Evolutionary conservation across 139 green algal species (phyloP).

Genomic region (Axilococcus clingmanii): DNA sequence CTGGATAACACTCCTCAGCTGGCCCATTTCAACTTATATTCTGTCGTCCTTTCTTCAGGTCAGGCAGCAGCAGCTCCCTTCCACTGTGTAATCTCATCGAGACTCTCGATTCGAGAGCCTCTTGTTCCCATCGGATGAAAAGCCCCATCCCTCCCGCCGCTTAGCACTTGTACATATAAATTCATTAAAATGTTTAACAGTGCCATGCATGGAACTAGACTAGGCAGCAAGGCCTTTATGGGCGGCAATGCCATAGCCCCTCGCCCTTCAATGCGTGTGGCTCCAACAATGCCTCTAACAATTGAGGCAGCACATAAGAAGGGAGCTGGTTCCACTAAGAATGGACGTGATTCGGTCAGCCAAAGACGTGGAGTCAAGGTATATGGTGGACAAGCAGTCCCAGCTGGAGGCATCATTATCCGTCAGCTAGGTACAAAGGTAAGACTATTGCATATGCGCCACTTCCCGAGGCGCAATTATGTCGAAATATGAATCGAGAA

Average conservation of each 20-base stretch:
- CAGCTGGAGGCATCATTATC: constrained; percentile 92
- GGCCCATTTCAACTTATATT: too few species aligned
- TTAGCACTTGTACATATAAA: too few species aligned
- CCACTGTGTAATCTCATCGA: too few species aligned
- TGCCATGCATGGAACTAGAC: constrained; percentile 8
- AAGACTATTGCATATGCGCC: not conserved
- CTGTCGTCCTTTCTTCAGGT: too few species aligned
- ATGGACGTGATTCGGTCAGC: constrained; percentile 87
- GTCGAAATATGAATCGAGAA: too few species aligned
- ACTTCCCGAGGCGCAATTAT: too few species aligned
- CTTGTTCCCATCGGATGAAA: too few species aligned
- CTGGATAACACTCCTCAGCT: too few species aligned
- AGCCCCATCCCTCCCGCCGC: too few species aligned
- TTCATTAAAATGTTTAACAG: constrained; percentile 17
- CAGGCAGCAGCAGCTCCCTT: too few species aligned
- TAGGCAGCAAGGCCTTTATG: constrained; percentile 5
- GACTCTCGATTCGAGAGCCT: too few species aligned
- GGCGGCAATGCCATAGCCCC: not conserved
- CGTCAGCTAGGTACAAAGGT: constrained; percentile 83
- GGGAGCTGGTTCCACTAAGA: constrained; percentile 90
- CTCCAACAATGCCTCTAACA: constrained; percentile 4
- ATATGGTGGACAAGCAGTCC: constrained; percentile 87
- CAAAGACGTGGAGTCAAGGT: constrained; percentile 92
- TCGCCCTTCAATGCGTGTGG: not conserved
- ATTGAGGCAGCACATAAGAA: constrained; percentile 78